These are phyloP conservation scores for Protomyces arabidopsidicola DNA, from an alignment of 1,139 yeast species.

Conservation along the genomic window DNA sequence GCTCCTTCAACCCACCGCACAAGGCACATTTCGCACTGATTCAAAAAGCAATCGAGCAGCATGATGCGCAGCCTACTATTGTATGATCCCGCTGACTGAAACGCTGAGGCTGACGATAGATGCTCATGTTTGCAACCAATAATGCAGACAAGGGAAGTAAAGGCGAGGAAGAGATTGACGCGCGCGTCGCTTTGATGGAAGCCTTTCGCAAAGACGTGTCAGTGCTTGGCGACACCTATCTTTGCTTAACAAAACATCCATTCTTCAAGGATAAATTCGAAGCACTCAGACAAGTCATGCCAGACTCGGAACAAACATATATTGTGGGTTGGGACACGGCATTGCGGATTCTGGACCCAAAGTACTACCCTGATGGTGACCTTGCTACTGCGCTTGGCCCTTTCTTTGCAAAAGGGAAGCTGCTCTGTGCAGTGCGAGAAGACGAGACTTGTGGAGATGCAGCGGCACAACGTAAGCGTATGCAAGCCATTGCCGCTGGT, in stretches of 20 bases:
- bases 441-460: slow-evolving; percentile 24
- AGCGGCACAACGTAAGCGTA: slow-evolving; percentile 4
- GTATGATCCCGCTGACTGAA: not conserved
- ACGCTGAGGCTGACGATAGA: not conserved
- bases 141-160: slow-evolving; percentile 25
- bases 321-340: slow-evolving; percentile 24
- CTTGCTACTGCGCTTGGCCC: slow-evolving; percentile 18
- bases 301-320: slow-evolving; percentile 11
- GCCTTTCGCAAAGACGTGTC: slow-evolving; percentile 14
- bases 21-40: slow-evolving; percentile 23
- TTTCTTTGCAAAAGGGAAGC: slow-evolving; percentile 11
- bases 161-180: not conserved
- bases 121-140: slow-evolving; percentile 22
- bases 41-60: slow-evolving; percentile 4
- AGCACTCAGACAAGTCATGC: slow-evolving; percentile 2
- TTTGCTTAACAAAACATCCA: slow-evolving; percentile 22
- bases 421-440: slow-evolving; percentile 18
- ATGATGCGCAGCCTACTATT: slow-evolving; percentile 5
- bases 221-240: slow-evolving; percentile 7
- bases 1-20: slow-evolving; percentile 27
- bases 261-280: slow-evolving; percentile 14
- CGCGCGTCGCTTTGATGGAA: slow-evolving; percentile 17
- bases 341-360: slow-evolving; percentile 21
- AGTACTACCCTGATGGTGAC: slow-evolving; percentile 21
- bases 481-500: slow-evolving; percentile 5